Evolutionary conservation across 164 flowering plant species (phyloP).

Genomic region (Umbellularia californica): DNA sequence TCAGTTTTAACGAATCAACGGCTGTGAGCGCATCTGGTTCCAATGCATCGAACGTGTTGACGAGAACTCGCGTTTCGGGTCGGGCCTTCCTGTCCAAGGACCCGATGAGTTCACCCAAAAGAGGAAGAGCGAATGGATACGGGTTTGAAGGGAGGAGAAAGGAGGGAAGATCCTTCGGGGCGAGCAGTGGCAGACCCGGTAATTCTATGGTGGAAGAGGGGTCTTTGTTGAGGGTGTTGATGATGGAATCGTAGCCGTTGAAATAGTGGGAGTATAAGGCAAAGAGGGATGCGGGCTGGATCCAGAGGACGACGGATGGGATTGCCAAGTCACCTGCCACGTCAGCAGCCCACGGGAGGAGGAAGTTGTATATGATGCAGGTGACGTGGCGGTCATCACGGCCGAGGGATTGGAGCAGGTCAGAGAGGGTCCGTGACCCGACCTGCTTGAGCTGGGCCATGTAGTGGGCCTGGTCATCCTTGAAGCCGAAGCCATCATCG

Average conservation of each 20-base stretch:
- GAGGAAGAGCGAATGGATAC: background rate
- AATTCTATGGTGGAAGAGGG: constrained; percentile 11
- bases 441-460: constrained; percentile 12
- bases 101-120: constrained; percentile 30
- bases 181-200: constrained; percentile 32
- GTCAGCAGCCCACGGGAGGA: constrained; percentile 34
- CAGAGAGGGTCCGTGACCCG: constrained; percentile 17
- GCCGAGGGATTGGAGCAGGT: constrained; percentile 3
- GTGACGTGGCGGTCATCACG: constrained; percentile 17
- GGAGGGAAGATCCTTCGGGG: constrained; percentile 29
- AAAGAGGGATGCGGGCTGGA: constrained; percentile 31
- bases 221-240: constrained; percentile 9
- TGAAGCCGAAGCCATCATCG: constrained; percentile 9
- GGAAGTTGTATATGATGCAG: constrained; percentile 26
- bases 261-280: constrained; percentile 27
- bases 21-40: constrained; percentile 40
- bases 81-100: constrained; percentile 21
- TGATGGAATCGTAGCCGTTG: constrained; percentile 11
- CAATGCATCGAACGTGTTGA: constrained; percentile 49
- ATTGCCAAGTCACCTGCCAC: constrained; percentile 26
- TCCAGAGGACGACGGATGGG: constrained; percentile 33
- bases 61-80: constrained; percentile 21
- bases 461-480: background rate
- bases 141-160: constrained; percentile 12
- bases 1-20: constrained; percentile 16